Percentiles rank a stretch among this genome's conserved stretches.
These are phyloP conservation scores for Suhomyces tanzawaensis DNA, from an alignment of 805 yeast genomes.

Conservation along the genomic window DNA sequence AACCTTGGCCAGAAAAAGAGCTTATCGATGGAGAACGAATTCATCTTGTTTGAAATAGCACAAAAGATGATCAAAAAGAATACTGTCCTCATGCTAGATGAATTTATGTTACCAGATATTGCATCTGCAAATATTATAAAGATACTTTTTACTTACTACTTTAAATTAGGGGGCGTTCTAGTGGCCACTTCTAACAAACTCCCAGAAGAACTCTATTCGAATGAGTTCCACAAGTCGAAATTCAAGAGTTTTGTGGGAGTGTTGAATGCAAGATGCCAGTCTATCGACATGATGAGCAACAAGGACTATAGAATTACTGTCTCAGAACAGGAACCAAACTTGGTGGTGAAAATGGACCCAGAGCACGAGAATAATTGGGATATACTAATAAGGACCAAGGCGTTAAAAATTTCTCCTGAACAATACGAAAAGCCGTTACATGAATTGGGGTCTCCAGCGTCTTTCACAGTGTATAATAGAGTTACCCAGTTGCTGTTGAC, in stretches of 20 bases:
- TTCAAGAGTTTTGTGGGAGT: conserved; percentile 57
- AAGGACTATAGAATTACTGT: conserved; percentile 51
- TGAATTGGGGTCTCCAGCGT: conserved; percentile 18
- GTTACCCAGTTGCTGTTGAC: conserved; percentile 45
- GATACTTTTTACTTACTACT: conserved; percentile 63
- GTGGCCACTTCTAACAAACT: conserved; percentile 72
- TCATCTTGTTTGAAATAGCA: conserved; percentile 64
- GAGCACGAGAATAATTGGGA: conserved; percentile 29
- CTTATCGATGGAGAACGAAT: conserved; percentile 55
- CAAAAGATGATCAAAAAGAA: conserved; percentile 56
- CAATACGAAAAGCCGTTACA: conserved; percentile 8
- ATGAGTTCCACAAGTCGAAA: conserved; percentile 57
- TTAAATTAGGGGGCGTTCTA: conserved; percentile 70
- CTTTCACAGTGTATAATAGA: conserved; percentile 57
- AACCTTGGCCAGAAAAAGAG: conserved; percentile 15
- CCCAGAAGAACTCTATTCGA: conserved; percentile 70
- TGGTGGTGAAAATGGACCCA: conserved; percentile 23
- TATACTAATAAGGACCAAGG: conserved; percentile 23
- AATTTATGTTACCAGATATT: conserved; percentile 74
- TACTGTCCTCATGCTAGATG: conserved; percentile 64
- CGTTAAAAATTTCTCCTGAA: conserved; percentile 12
- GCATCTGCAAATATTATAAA: conserved; percentile 70
- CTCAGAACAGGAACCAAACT: conserved; percentile 21
- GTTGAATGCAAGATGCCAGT: conserved; percentile 55
- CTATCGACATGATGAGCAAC: conserved; percentile 58